phyloP scores from a whole-genome alignment of 1,284 basidiomycete species.

The Kwoniella shivajii region DNA sequence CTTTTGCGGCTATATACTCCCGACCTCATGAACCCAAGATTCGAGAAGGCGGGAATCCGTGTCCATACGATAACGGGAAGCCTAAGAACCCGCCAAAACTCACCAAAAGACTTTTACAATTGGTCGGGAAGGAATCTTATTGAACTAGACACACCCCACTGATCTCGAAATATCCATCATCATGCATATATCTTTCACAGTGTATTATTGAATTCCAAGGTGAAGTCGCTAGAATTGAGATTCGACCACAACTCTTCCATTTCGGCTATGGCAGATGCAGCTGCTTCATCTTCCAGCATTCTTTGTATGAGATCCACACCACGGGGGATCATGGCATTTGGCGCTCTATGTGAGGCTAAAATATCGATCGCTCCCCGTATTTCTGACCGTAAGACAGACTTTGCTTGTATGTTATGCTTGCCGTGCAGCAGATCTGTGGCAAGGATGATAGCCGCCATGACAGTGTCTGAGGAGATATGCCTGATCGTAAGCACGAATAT shows the following conservation, averaged over 20 bases:
- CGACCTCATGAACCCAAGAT: conserved; percentile 12
- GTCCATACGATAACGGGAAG: conserved; percentile 21
- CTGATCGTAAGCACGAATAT: not conserved
- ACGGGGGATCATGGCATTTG: conserved; percentile 18
- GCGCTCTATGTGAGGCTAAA: not conserved
- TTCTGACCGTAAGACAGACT: conserved; percentile 3
- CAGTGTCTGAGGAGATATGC: conserved; percentile 30
- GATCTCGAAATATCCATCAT: no score
- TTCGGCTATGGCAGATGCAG: no score
- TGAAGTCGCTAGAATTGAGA: no score
- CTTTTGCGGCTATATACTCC: conserved; percentile 23
- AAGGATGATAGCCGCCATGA: conserved; percentile 31
- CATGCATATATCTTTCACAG: no score
- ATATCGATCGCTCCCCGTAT: conserved; percentile 5
- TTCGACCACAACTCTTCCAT: no score
- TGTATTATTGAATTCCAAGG: no score
- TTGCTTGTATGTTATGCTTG: conserved; percentile 6
- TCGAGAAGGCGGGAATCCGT: conserved; percentile 16
- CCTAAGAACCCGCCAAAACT: not conserved
- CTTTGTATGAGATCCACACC: conserved; percentile 16
- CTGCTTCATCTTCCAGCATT: no score
- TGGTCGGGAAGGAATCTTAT: conserved; percentile 12
- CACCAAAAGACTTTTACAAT: not conserved
- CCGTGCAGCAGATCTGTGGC: conserved; percentile 33
- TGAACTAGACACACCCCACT: no score